Evolutionary conservation across 75 land plant genomes (phyloP), one percentile per base, ranked within the genome.

Genomic region (Gnetum montanum): DNA sequence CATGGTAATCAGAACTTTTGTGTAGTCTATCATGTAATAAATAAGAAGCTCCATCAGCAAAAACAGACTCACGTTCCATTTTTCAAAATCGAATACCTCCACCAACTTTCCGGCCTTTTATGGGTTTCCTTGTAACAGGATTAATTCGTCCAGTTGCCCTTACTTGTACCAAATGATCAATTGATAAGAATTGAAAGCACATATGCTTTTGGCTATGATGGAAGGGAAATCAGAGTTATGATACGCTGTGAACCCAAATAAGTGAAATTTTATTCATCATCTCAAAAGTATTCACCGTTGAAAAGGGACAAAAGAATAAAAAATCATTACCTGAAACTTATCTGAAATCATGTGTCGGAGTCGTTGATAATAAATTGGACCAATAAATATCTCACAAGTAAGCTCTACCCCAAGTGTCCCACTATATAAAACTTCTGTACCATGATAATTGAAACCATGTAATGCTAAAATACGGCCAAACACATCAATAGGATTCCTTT

Each of bases 401-500:
- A n/a, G n/a, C n/a, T n/a, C n/a, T n/a, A n/a, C n/a, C n/a, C n/a
- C n/a, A n/a, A n/a, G n/a, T n/a, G n/a, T n/a, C n/a, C n/a, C n/a
- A n/a, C n/a, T n/a, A n/a, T n/a, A n/a, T n/a, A n/a, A n/a, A n/a
- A n/a, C n/a, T n/a, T n/a, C n/a, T n/a, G n/a, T n/a, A n/a, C n/a
- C n/a, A n/a, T n/a, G n/a, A n/a, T n/a, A n/a, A n/a, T n/a, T n/a
- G 97, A 90, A 61, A 95, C 99, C 99, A 95, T 95, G 65, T 95
- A 97, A 26, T 97, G 88, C 1, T 77, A 95, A 52, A 59, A 75
- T 29, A 11, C 72, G 53, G 26, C 99, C 99, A 26, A 78, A 78
- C 47, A 82, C 83, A 71, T 89, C 85, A 52, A 85, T 78, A 31
- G 67, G 64, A 56, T 30, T 59, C 16, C 27, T 58, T 55, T 25